Percentiles rank a stretch among this genome's conserved stretches.
Conservation (phyloP, 129 eudicot genomes). For the Chrysanthemum makinoi region DNA sequence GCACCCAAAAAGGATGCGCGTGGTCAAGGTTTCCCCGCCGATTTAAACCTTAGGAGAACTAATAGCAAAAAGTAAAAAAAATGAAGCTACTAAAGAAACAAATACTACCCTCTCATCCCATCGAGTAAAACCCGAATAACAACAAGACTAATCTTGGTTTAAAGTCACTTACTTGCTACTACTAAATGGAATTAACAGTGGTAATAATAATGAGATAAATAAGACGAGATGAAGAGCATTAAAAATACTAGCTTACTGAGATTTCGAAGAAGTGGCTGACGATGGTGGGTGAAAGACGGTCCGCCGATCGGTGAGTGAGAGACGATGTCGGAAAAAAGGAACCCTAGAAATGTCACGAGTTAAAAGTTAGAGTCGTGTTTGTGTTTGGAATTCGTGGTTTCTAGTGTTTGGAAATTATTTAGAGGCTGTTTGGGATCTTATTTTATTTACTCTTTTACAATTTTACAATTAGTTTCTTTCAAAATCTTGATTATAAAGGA, state of each 20-base stretch:
- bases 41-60: background rate
- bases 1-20: too few relatives aligned
- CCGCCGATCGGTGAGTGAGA: constrained; percentile 15
- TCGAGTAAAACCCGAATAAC: background rate
- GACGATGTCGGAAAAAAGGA: constrained; percentile 16
- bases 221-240: background rate
- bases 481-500: too few relatives aligned
- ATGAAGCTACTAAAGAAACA: too few relatives aligned
- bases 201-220: background rate
- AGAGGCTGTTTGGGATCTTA: too few relatives aligned
- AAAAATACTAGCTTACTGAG: constrained; percentile 19
- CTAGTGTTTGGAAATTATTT: background rate
- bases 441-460: too few relatives aligned
- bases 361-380: background rate
- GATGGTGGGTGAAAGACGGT: background rate
- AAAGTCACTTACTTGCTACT: background rate
- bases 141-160: background rate
- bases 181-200: constrained; percentile 2
- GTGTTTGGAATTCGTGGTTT: background rate
- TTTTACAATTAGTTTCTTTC: too few relatives aligned
- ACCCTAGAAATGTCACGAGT: constrained; percentile 14
- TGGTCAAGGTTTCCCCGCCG: too few relatives aligned
- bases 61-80: background rate
- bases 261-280: background rate
- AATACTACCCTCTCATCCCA: background rate